phyloP scores from a whole-genome alignment of 2,329 filamentous ascomycete genomes.

The Fusarium sp. region DNA sequence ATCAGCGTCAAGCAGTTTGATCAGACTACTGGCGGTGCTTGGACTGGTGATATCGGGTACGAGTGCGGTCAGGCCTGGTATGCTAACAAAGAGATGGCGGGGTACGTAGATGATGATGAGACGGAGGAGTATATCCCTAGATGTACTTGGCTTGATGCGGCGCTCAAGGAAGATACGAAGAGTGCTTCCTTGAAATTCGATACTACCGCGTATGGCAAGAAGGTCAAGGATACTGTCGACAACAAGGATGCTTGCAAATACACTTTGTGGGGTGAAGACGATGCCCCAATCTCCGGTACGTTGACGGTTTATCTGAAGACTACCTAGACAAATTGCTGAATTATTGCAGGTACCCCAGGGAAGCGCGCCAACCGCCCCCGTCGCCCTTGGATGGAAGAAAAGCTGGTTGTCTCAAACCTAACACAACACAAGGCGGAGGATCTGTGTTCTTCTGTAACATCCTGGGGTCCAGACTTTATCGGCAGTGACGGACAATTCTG shows the following conservation, averaged over 20 bases:
- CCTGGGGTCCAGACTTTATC: neutral
- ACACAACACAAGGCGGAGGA: neutral
- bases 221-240: neutral
- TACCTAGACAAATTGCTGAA: accelerated
- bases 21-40: neutral
- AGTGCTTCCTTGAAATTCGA: neutral
- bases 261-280: neutral
- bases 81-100: neutral
- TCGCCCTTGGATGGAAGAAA: accelerated
- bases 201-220: neutral
- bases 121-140: accelerated
- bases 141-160: neutral
- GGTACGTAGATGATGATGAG: neutral
- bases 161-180: accelerated
- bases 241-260: neutral
- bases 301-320: accelerated
- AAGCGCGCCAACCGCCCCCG: neutral
- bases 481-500: neutral
- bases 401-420: accelerated
- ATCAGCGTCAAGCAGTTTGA: neutral
- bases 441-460: neutral
- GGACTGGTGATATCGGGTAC: neutral
- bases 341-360: accelerated
- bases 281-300: neutral
- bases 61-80: neutral